A percentile compares a stretch with the other conserved stretches of the same genome.
These are phyloP conservation scores for Pythium phragmiticola DNA, from an alignment of 352 stramenopile genomes.

Conservation along the genomic window DNA sequence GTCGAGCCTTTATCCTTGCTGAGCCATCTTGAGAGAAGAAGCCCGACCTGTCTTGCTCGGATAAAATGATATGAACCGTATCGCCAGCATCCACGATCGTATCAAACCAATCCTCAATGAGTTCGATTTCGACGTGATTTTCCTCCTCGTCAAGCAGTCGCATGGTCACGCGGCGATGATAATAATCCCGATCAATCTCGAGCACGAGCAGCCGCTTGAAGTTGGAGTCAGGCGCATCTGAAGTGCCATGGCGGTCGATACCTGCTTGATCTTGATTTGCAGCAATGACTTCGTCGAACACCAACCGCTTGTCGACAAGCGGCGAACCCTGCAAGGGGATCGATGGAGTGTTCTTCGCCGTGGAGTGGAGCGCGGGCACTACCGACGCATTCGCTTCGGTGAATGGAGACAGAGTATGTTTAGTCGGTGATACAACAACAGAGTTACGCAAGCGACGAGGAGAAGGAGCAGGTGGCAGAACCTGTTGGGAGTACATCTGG, in stretches of 20 bases:
- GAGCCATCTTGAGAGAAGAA: constrained; percentile 37
- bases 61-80: constrained; percentile 79
- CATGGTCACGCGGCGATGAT: constrained; percentile 52
- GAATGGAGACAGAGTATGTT: constrained; percentile 28
- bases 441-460: constrained; percentile 18
- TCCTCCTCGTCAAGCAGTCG: constrained; percentile 70
- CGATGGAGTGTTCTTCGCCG: not conserved
- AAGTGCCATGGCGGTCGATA: not conserved
- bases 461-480: constrained; percentile 26
- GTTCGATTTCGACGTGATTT: constrained; percentile 49
- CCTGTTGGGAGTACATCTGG: constrained; percentile 26
- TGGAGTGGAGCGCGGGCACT: not conserved
- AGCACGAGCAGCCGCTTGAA: constrained; percentile 66
- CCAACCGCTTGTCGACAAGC: constrained; percentile 15
- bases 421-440: constrained; percentile 22
- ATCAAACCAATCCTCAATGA: constrained; percentile 79
- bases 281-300: constrained; percentile 13
- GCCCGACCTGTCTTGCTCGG: constrained; percentile 39
- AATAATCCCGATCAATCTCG: constrained; percentile 55
- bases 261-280: not conserved
- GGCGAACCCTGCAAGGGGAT: not conserved
- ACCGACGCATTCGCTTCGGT: constrained; percentile 22
- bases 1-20: not conserved
- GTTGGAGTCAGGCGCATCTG: constrained; percentile 24
- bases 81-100: constrained; percentile 67